Evolutionary conservation across 169 alveolate species (phyloP), one percentile per base, ranked within the genome.

Genomic region (Neospora caninum): DNA sequence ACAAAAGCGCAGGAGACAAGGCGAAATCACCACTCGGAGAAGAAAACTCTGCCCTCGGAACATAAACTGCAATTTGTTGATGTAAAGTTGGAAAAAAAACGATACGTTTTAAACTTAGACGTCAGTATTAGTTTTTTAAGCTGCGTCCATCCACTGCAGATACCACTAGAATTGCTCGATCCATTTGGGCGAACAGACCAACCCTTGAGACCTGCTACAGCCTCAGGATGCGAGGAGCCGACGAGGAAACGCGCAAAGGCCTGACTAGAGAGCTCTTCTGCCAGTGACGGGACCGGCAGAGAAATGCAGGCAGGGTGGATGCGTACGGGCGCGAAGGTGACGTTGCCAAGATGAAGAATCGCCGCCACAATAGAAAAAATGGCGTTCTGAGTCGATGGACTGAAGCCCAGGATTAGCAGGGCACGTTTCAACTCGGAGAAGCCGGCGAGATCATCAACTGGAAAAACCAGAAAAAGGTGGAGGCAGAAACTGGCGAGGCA

Each of bases 301-400:
- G n/a, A n/a, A n/a, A n/a, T 13, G 58, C 58, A 49, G 58, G 58
- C 58, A 0, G 0, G 58, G 58, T 64, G 13, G 78, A 13, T 53
- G 34, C 94, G 31, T 67, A 45, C 69, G 9, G 94, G 92, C 36
- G 41, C 49, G 43, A 92, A 92, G n/a, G 39, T 16, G 31, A 92
- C 83, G 49, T 80, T 80, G 69, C 94, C 94, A 25, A 92, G 91
- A 41, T 92, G 94, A 27, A 92, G 86, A 16, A 92, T 18, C 16
- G 94, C 91, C 13, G 94, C 94, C 31, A 92, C 94, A 54, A 92
- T 80, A 18, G 92, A 82, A 36, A 92, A 92, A 29, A 92, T 58
- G 43, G 80, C 84, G 36, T 92, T 92, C 69, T 92, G 94, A 0
- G 87, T 78, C 34, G 89, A 53, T 13, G 94, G 91, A 22, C 49